Evolutionary conservation across 1,284 basidiomycete genomes (phyloP).

Genomic region (Exsudoporus floridanus): DNA sequence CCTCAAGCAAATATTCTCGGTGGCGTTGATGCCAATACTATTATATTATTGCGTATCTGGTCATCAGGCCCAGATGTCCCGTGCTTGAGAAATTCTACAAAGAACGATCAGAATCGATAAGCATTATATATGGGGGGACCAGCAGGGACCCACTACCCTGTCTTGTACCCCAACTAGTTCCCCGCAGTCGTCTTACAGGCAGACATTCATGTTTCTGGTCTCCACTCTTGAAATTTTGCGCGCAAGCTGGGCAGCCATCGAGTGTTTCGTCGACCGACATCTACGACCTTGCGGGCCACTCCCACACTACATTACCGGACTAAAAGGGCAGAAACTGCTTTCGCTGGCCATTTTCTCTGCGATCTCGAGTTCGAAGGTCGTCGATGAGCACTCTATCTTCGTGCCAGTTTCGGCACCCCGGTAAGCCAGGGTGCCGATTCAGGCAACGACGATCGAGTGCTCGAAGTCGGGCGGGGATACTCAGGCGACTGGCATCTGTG

Average conservation of each 20-base stretch:
- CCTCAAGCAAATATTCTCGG: no score
- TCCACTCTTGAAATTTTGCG: no score
- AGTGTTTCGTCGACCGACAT: background rate
- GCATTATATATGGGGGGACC: background rate
- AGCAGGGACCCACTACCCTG: background rate
- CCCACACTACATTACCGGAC: background rate
- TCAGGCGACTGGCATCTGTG: no score
- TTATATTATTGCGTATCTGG: background rate
- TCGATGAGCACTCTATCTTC: conserved; percentile 2
- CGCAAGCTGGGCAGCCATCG: background rate
- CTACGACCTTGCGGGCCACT: no score
- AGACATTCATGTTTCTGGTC: background rate
- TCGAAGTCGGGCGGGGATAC: background rate
- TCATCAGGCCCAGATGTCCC: background rate
- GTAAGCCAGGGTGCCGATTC: conserved; percentile 2
- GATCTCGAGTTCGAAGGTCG: no score
- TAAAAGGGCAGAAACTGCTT: background rate
- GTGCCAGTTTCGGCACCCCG: conserved; percentile 11
- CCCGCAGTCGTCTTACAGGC: background rate
- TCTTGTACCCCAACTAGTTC: background rate
- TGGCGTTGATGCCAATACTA: background rate
- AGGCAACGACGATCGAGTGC: conserved; percentile 4
- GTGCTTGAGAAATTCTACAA: background rate
- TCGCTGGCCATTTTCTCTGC: background rate
- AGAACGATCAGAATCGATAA: conserved; percentile 4